A percentile compares a stretch with the other conserved stretches of the same genome.
Conservation (phyloP, 257 asterid species). For the Agastache rugosa region DNA sequence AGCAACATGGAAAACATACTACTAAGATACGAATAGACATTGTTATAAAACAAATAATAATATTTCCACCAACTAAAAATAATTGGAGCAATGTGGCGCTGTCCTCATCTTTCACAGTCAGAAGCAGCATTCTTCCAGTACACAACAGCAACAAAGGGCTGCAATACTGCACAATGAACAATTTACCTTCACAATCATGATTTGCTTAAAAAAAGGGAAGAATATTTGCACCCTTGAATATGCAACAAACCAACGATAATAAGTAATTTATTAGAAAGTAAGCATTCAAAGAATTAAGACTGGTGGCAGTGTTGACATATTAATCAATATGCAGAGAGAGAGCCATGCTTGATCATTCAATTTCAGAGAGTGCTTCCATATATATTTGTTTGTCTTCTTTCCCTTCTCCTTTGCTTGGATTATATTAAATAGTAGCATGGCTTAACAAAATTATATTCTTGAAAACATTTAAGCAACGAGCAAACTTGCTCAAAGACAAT, state of each 20-base stretch:
- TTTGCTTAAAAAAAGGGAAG: constrained; percentile 6
- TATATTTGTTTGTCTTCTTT: background rate
- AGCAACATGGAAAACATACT: background rate
- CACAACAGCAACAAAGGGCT: constrained; percentile 78
- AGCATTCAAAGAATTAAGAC: background rate
- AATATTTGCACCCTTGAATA: background rate
- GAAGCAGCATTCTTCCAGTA: constrained; percentile 77
- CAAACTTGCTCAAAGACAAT: background rate
- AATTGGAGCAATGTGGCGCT: background rate
- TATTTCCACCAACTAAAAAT: constrained; percentile 28
- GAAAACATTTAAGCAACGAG: constrained; percentile 2
- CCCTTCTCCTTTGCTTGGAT: background rate
- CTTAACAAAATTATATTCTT: constrained; percentile 15
- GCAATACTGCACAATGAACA: constrained; percentile 61
- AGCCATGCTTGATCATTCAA: background rate
- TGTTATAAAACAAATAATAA: constrained; percentile 6
- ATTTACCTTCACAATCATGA: constrained; percentile 21
- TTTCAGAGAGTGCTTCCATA: background rate
- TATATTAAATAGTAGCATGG: background rate
- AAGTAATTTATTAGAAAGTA: background rate
- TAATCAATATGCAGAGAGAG: constrained; percentile 27
- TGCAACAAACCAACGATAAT: constrained; percentile 1
- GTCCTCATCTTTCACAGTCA: constrained; percentile 35
- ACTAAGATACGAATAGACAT: constrained; percentile 7
- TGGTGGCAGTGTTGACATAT: constrained; percentile 5